Percentiles rank a stretch among this genome's conserved stretches.
phyloP scores from a whole-genome alignment of 106 monocot genomes.

The Allium sativum region DNA sequence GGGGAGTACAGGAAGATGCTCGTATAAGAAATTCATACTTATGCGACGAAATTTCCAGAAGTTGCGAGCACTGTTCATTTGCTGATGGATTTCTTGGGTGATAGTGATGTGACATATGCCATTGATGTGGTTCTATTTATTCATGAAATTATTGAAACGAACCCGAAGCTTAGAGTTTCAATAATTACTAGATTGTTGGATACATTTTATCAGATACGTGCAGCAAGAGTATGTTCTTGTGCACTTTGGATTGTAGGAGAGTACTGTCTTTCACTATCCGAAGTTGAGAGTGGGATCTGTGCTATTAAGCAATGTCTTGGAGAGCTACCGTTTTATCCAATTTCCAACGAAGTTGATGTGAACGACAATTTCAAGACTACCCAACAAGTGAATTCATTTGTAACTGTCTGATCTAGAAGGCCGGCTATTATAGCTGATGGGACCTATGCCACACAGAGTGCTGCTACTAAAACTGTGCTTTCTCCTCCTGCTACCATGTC shows the following conservation, averaged over 20 bases:
- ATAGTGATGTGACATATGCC: conserved; percentile 73
- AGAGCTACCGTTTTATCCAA: conserved; percentile 76
- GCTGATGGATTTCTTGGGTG: conserved; percentile 89
- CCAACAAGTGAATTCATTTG: conserved; percentile 37
- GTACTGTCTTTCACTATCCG: conserved; percentile 75
- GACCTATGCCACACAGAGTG: conserved; percentile 89
- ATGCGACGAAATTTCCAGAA: conserved; percentile 82
- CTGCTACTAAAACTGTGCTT: conserved; percentile 57
- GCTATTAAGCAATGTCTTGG: conserved; percentile 88
- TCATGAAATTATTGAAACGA: conserved; percentile 80
- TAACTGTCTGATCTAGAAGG: conserved; percentile 57
- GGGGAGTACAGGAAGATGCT: conserved; percentile 90
- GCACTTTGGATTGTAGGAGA: conserved; percentile 89
- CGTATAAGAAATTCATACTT: conserved; percentile 77
- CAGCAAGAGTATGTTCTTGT: conserved; percentile 67
- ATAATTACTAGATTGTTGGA: conserved; percentile 72
- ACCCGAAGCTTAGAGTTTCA: conserved; percentile 76
- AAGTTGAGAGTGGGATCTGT: conserved; percentile 65
- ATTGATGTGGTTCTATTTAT: conserved; percentile 81
- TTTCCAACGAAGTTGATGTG: conserved; percentile 35
- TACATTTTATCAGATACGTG: conserved; percentile 82
- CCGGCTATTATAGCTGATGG: conserved; percentile 87
- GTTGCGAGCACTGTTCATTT: conserved; percentile 82
- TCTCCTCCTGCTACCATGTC: conserved; percentile 41
- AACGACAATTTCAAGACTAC: conserved; percentile 28